Evolutionary conservation across 768 basidiomycete species (phyloP).

Genomic region (Trametes gibbosa): DNA sequence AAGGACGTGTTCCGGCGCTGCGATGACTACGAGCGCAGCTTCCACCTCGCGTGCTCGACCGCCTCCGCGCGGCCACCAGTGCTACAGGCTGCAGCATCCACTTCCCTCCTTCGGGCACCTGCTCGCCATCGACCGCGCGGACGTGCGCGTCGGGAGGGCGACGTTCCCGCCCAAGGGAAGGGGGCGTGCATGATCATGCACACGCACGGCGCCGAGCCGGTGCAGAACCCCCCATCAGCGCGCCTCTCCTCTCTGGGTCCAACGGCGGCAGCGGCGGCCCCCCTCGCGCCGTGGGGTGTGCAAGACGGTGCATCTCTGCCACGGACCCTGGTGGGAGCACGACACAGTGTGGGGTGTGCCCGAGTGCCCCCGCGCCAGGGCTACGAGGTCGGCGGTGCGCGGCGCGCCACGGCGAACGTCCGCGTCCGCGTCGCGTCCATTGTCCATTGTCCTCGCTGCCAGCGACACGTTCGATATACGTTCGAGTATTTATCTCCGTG

Average conservation of each 20-base stretch:
- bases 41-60: conserved; percentile 18
- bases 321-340: conserved; percentile 16
- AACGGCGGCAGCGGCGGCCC: conserved; percentile 6
- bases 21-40: conserved; percentile 10
- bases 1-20: conserved; percentile 25
- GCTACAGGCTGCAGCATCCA: too few relatives aligned
- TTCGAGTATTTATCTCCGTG: too few relatives aligned
- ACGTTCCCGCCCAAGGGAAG: conserved; percentile 5
- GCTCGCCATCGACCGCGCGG: conserved; percentile 2
- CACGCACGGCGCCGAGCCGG: conserved; percentile 2
- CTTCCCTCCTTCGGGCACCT: conserved; percentile 7
- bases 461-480: too few relatives aligned
- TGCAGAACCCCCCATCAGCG: too few relatives aligned
- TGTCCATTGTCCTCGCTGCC: too few relatives aligned
- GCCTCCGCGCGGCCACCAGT: conserved; percentile 17
- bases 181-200: conserved; percentile 11
- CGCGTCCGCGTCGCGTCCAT: too few relatives aligned
- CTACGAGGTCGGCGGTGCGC: neutral
- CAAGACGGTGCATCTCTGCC: conserved; percentile 18
- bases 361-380: neutral
- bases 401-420: too few relatives aligned
- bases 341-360: conserved; percentile 20
- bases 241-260: conserved; percentile 15
- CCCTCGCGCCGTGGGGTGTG: conserved; percentile 16
- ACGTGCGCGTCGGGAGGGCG: conserved; percentile 6